These are phyloP conservation scores for Mycena vulgaris DNA, from an alignment of 768 basidiomycete species.

Conservation along the genomic window DNA sequence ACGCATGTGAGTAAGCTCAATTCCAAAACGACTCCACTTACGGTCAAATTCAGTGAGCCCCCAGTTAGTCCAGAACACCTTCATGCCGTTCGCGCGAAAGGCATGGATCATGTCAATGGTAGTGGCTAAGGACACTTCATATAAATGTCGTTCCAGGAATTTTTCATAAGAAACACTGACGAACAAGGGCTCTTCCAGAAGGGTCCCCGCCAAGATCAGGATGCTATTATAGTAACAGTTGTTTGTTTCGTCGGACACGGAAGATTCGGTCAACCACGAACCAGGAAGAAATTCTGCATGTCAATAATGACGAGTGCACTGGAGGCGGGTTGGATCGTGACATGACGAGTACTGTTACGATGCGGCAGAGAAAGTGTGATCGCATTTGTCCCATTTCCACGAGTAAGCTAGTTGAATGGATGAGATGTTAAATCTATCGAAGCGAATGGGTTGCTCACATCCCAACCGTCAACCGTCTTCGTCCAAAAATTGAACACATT, in stretches of 20 bases:
- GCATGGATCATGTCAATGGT: slow-evolving; percentile 50
- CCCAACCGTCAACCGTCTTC: slow-evolving; percentile 46
- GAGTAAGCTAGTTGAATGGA: slow-evolving; percentile 48
- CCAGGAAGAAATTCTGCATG: slow-evolving; percentile 54
- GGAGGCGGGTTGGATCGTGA: too few relatives aligned
- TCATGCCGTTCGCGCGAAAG: slow-evolving; percentile 49
- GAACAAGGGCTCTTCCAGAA: slow-evolving; percentile 48
- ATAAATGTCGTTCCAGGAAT: not conserved
- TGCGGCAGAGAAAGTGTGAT: slow-evolving; percentile 46
- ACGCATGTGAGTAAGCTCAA: too few relatives aligned
- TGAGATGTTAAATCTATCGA: too few relatives aligned
- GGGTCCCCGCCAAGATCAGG: slow-evolving; percentile 50
- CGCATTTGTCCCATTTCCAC: slow-evolving; percentile 41
- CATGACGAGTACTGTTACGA: slow-evolving; percentile 45
- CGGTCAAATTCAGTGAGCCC: slow-evolving; percentile 54
- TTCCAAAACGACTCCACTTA: slow-evolving; percentile 19
- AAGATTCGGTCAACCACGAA: not conserved
- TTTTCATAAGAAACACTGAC: slow-evolving; percentile 39
- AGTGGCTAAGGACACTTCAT: slow-evolving; percentile 35
- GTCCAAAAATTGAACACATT: slow-evolving; percentile 50
- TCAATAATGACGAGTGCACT: slow-evolving; percentile 53
- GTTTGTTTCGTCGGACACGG: too few relatives aligned
- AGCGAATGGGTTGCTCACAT: too few relatives aligned
- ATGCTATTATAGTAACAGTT: slow-evolving; percentile 40
- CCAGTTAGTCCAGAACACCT: slow-evolving; percentile 53